Percentiles rank a stretch among this genome's conserved stretches.
Evolutionary conservation across 2,329 filamentous ascomycete genomes (phyloP).

Genomic region (Penicillium sp.): DNA sequence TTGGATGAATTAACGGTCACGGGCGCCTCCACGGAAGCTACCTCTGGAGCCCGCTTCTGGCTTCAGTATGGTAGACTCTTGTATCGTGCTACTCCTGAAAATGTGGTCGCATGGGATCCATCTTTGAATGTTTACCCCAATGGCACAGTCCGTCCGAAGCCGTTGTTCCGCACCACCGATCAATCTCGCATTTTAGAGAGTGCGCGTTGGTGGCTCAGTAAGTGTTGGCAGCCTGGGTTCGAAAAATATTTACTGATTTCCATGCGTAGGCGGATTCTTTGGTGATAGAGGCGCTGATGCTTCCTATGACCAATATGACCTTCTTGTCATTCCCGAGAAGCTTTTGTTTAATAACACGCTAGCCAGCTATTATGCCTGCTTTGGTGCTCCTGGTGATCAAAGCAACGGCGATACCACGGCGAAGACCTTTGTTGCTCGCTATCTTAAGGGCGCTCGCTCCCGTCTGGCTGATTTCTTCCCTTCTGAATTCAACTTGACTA

Average conservation of each 20-base stretch:
- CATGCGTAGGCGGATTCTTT: constrained; percentile 20
- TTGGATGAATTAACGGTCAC: constrained; percentile 49
- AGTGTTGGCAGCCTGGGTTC: neutral
- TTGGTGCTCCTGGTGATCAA: constrained; percentile 26
- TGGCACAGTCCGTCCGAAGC: constrained; percentile 50
- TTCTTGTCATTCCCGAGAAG: constrained; percentile 54
- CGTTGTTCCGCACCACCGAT: constrained; percentile 55
- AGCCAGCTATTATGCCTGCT: constrained; percentile 54
- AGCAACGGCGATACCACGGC: constrained; percentile 26
- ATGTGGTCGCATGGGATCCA: constrained; percentile 51
- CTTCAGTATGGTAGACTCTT: constrained; percentile 56
- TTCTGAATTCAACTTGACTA: constrained; percentile 49
- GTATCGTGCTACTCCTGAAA: constrained; percentile 50
- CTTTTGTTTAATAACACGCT: constrained; percentile 55
- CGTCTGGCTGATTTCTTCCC: constrained; percentile 53
- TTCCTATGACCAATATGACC: constrained; percentile 36
- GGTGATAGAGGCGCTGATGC: constrained; percentile 27
- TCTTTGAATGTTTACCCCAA: constrained; percentile 43
- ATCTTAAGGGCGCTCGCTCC: constrained; percentile 47
- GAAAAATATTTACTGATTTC: constrained; percentile 1
- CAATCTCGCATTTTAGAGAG: constrained; percentile 58
- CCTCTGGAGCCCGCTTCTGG: constrained; percentile 55
- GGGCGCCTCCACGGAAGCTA: constrained; percentile 54
- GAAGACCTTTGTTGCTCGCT: constrained; percentile 46
- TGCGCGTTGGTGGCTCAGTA: constrained; percentile 45